Percentiles rank a stretch among this genome's conserved stretches.
Evolutionary conservation across 164 flowering plant genomes (phyloP).

Genomic region (Dillenia turbinata): DNA sequence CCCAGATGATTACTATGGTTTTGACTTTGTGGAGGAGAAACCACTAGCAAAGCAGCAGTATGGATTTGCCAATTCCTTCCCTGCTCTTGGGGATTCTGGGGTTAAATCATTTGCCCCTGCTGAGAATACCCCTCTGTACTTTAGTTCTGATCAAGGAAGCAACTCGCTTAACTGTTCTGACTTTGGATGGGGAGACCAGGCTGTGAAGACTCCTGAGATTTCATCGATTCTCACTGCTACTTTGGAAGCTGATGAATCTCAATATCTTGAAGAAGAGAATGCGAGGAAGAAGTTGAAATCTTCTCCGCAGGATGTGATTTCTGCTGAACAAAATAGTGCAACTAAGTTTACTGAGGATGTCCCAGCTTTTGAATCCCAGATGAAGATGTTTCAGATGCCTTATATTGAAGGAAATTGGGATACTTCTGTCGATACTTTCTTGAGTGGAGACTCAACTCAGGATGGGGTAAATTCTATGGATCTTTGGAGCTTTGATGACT

Average conservation of each 20-base stretch:
- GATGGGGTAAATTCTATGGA: constrained; percentile 51
- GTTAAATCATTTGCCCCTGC: constrained; percentile 26
- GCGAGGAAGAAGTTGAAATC: constrained; percentile 61
- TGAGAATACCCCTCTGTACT: constrained; percentile 27
- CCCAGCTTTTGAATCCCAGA: constrained; percentile 63
- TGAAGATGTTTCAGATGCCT: constrained; percentile 67
- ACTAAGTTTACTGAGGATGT: constrained; percentile 59
- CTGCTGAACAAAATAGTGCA: constrained; percentile 26
- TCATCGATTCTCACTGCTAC: constrained; percentile 47
- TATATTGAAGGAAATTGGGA: constrained; percentile 70
- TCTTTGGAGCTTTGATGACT: constrained; percentile 87
- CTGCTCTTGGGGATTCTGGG: constrained; percentile 18
- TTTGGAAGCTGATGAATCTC: constrained; percentile 40
- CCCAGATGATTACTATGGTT: constrained; percentile 19
- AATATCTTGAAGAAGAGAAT: constrained; percentile 38
- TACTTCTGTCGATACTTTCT: constrained; percentile 52
- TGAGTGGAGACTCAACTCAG: constrained; percentile 52
- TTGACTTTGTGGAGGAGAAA: constrained; percentile 56
- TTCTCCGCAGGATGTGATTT: constrained; percentile 18
- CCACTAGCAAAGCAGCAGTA: constrained; percentile 32
- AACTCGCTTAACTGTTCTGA: constrained; percentile 75
- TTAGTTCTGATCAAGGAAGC: constrained; percentile 73
- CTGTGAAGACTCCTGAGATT: constrained; percentile 58
- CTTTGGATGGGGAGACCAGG: constrained; percentile 62
- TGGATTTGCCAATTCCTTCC: constrained; percentile 21